Percentiles rank a stretch among this genome's conserved stretches.
Conservation (phyloP, 2,329 filamentous ascomycete species). For the Dothideomycetidae sp. region DNA sequence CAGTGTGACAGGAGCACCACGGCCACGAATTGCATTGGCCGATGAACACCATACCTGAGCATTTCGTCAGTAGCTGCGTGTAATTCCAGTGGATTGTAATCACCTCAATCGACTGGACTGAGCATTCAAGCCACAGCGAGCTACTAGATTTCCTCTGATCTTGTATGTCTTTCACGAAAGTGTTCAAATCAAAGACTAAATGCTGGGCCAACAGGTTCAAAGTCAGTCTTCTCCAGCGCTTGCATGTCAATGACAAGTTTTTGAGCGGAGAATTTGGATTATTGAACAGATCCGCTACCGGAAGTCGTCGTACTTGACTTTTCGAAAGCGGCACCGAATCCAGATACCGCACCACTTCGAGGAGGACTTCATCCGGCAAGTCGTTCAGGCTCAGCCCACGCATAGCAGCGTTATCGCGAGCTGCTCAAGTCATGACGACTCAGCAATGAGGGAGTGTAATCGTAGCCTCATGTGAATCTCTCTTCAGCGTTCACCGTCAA, state of each 20-base stretch:
- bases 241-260: conserved; percentile 1
- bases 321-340: conserved; percentile 1
- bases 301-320: neutral
- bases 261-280: neutral
- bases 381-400: neutral
- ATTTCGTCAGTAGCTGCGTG: neutral
- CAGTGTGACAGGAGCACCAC: neutral
- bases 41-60: neutral
- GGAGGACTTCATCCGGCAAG: conserved; percentile 4
- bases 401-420: no score
- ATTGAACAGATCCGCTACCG: conserved; percentile 1
- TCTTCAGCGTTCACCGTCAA: no score
- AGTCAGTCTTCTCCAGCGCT: conserved; percentile 4
- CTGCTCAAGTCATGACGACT: no score
- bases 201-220: neutral
- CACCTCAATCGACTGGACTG: no score
- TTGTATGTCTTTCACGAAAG: neutral
- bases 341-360: conserved; percentile 1
- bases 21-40: neutral
- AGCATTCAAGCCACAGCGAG: conserved; percentile 1
- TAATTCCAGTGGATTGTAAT: conserved; percentile 2
- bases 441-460: no score
- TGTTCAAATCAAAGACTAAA: conserved; percentile 2
- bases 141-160: neutral
- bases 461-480: no score